Evolutionary conservation across 2,329 filamentous ascomycete genomes (phyloP), one percentile per base, ranked within the genome.

Genomic region (Salinomyces thailandicus): DNA sequence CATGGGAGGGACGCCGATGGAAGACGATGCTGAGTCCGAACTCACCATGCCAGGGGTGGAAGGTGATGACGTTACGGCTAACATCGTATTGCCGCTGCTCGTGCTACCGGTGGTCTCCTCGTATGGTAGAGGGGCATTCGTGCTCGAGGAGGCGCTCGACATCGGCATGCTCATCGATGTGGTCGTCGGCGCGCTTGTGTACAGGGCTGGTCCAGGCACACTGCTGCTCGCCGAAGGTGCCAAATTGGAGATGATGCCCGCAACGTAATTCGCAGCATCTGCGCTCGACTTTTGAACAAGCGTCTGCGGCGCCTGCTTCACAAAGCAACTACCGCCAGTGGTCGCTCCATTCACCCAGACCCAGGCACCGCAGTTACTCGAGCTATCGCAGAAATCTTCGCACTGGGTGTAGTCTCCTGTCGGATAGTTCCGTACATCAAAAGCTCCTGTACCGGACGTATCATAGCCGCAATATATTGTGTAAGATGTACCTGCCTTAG

Each of bases 401-500:
- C 39, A 42, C 29, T 38, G 35, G 11, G 32, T 35, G 35, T 19
- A 42, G 32, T 42, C 27, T 15, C 39, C 39, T 12, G 17, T n/a
- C 1, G 8, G 6, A 28, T 31, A 38, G 12, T 15, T 30, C 5
- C 11, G 16, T 5, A 13, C 19, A 6, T 26, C 29, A 15, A 19
- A 38, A 33, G 20, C n/a, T n/a, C 27, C 22, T 20, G 9, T 5
- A 11, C 18, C 17, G 7, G 13, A 6, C 2, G 36, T 34, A 24
- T 38, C 36, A 6, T 12, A 28, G 15, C 18, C 22, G 17, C 36
- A 38, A 20, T n/a, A 35, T n/a, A 38, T 8, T 17, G n/a, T 24
- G 17, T 34, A 38, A n/a, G 22, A 26, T 8, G 2, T 26, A 9
- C 22, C 22, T 8, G 9, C 22, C 22, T 26, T n/a, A 4, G 22